phyloP scores from a whole-genome alignment of 805 yeast genomes.

The Blastobotrys terrestris region DNA sequence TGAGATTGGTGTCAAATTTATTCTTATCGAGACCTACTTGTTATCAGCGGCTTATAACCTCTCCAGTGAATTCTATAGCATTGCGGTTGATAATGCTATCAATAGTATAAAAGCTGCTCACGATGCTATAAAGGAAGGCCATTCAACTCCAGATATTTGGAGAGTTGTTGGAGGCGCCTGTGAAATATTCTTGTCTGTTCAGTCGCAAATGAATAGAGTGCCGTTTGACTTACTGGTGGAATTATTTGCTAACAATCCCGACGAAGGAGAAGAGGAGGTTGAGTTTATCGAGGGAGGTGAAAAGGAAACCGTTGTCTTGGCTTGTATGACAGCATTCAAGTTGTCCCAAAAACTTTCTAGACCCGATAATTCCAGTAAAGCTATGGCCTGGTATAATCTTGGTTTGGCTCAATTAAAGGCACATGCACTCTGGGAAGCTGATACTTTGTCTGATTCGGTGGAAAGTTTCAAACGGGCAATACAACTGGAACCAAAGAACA shows the following conservation, averaged over 20 bases:
- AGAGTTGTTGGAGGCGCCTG: slow-evolving; percentile 53
- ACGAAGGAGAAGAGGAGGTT: slow-evolving; percentile 12
- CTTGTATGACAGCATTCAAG: slow-evolving; percentile 2
- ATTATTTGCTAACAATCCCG: slow-evolving; percentile 15
- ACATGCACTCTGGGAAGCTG: slow-evolving; percentile 29
- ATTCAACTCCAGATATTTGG: slow-evolving; percentile 56
- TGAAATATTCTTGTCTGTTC: slow-evolving; percentile 47
- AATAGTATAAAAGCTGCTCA: slow-evolving; percentile 42
- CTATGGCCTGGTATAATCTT: slow-evolving; percentile 52
- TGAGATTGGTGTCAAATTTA: slow-evolving; percentile 46
- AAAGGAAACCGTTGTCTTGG: slow-evolving; percentile 7
- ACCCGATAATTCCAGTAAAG: slow-evolving; percentile 29
- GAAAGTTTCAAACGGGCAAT: slow-evolving; percentile 59
- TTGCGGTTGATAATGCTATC: slow-evolving; percentile 47
- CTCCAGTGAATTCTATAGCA: slow-evolving; percentile 56
- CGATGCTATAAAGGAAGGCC: slow-evolving; percentile 34
- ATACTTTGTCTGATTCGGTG: slow-evolving; percentile 48
- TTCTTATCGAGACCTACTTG: slow-evolving; percentile 52
- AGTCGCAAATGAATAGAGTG: slow-evolving; percentile 43
- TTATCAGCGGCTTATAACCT: slow-evolving; percentile 48
- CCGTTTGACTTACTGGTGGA: slow-evolving; percentile 40
- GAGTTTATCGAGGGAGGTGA: slow-evolving; percentile 15
- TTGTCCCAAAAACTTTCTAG: slow-evolving; percentile 10
- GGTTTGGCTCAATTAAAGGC: slow-evolving; percentile 59
- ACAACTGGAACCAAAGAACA: slow-evolving; percentile 60